Evolutionary conservation across 495 filamentous ascomycete genomes (phyloP), one percentile per base, ranked within the genome.

Genomic region (Geoglossum glabrum): DNA sequence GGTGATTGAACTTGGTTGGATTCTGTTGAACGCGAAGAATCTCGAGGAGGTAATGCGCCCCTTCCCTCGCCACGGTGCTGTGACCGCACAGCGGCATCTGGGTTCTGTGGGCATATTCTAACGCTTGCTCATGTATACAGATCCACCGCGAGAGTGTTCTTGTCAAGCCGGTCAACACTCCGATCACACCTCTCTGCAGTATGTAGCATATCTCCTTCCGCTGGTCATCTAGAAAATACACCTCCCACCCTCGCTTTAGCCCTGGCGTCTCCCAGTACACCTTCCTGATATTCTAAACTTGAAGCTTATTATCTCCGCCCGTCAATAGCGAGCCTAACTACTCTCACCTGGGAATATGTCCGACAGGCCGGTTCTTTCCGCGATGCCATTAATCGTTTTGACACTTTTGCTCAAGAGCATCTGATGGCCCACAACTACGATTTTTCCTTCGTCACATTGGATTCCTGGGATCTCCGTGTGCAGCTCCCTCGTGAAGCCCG

Each of bases 1-100:
- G 72, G 93, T 98, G 56, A 97, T 98, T 69, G 92, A 98, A 77
- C 76, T 98, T 64, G 92, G 92, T 50, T 98, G 92, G 93, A 93
- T 97, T 63, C 70, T 98, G 61, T 76, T 97, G 58, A 89, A 98
- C 70, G 82, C 88, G 56, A 87, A 90, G 72, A 82, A 78, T 52
- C 84, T 86, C 62, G 89, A 95, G 57, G 90, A 96, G 86, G 90
- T 96, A 77, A 47, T 47, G 45, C 33, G 57, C 55, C 47, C 19
- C 33, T n/a, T 56, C 28, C 46, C 26, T 21, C 36, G 9, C 10
- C 33, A 54, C 31, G 21, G 0, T n/a, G 27, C 13, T 10, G 38
- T 10, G 17, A 13, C 45, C 25, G 52, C n/a, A 21, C 23, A 30
- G 57, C 31, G 36, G 52, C 9, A 28, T 36, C 28, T 17, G 6